Conservation (phyloP, 306 rosid genomes). For the Casuarina equisetifolia region DNA sequence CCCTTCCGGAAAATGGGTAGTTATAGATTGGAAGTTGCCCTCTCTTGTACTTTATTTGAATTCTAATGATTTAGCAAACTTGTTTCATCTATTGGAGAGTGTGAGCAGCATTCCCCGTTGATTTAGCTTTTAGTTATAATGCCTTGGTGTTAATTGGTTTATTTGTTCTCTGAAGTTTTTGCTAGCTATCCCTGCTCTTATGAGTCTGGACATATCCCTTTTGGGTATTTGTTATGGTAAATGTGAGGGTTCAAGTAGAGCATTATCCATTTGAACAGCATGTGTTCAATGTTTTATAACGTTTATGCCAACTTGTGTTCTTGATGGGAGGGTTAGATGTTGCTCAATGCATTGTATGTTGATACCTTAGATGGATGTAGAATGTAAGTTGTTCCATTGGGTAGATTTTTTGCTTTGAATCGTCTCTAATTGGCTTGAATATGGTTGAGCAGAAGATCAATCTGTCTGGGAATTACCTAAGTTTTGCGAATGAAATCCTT, state of each 20-base stretch:
- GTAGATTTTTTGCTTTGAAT: too few relatives aligned
- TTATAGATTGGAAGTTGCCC: conserved; percentile 45
- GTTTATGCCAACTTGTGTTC: too few relatives aligned
- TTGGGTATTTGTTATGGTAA: neutral
- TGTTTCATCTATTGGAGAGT: conserved; percentile 54
- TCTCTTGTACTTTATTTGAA: conserved; percentile 44
- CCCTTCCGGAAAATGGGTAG: conserved; percentile 46
- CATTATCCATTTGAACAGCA: too few relatives aligned
- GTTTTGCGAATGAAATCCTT: neutral
- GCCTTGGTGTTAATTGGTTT: neutral
- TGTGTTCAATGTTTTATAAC: too few relatives aligned
- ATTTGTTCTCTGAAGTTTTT: neutral
- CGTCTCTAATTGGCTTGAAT: too few relatives aligned
- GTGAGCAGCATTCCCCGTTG: conserved; percentile 12
- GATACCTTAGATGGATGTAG: too few relatives aligned
- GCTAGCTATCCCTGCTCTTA: neutral
- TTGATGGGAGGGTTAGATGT: too few relatives aligned
- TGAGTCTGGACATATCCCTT: neutral
- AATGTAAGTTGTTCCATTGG: too few relatives aligned
- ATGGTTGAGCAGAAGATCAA: too few relatives aligned
- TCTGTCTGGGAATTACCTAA: too few relatives aligned
- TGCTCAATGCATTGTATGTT: too few relatives aligned
- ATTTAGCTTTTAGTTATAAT: conserved; percentile 1
- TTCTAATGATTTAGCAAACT: conserved; percentile 52
- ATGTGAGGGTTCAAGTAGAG: neutral